Evolutionary conservation across 768 basidiomycete genomes (phyloP), one percentile per base, ranked within the genome.

Genomic region (Lactarius tabidus): DNA sequence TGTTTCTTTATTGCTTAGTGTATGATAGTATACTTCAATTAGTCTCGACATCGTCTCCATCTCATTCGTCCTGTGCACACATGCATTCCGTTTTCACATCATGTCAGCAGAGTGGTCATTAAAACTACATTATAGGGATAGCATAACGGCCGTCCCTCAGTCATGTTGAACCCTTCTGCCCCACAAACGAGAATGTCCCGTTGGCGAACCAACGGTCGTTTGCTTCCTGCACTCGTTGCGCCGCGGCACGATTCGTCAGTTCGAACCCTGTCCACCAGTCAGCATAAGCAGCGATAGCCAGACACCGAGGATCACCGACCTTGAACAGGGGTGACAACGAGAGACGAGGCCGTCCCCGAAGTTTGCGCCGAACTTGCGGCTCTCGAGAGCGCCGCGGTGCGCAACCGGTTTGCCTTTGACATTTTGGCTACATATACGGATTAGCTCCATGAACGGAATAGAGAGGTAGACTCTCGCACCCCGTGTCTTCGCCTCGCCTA

Each of bases 151-250:
- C 5, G 20, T 28, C 18, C n/a, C 26, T 59, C 38, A 59, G 29
- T 28, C 48, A 63, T 39, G 59, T 71, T 57, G 73, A 67, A 17
- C 82, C 82, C 65, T 83, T 83, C 70, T 82, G 80, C 14, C 89
- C 89, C 26, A 86, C 79, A 71, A 91, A 91, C 3, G 91, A 90
- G 76, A 93, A 93, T 43, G 79, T 91, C 6, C 92, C 92, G 8
- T 85, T 85, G 5, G 89, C 87, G 75, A 99, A 99, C 97, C 97
- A 99, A 31, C 90, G 83, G 60, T 97, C 94, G 77, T 99, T 98
- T 29, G 97, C 97, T 70, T 93, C 95, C 75, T 94, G 93, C 63
- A 97, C 93, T 36, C 89, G 84, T 67, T 88, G 87, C n/a, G 89
- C 85, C 6, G 89, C 85, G n/a, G 90, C 83, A 29, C 91, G 89